Evolutionary conservation across 441 rosid genomes (phyloP), one percentile per base, ranked within the genome.

Genomic region (Populus hybrid): DNA sequence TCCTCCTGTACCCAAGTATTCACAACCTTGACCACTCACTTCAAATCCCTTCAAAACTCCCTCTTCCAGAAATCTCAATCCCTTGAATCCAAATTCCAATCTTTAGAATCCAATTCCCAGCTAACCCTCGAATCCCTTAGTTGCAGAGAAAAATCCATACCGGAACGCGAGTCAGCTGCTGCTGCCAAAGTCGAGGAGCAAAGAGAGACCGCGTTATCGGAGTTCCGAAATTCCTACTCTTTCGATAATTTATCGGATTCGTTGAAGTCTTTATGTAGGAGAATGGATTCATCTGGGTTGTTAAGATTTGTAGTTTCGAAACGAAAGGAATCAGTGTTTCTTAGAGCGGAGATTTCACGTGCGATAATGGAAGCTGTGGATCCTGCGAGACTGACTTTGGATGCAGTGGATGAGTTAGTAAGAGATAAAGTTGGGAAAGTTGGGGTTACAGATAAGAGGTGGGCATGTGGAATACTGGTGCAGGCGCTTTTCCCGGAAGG

Each of bases 391-490:
- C 72, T 90, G 78, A 82, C 87, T 45, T 77, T 88, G 42, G 90
- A 90, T n/a, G 89, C 91, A 6, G 84, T 90, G 77, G 91, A 89
- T 42, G 90, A 90, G 79, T 88, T 85, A 50, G 77, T 87, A 33
- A 76, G 78, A 45, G 79, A 76, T 68, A 89, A 89, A 75, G 73
- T 73, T 23, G 84, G 72, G 70, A 84, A 77, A 69, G 81, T 82
- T 24, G 90, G 93, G 45, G 83, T 86, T 35, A 83, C 90, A 11
- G 93, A 88, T 68, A 90, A 87, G 81, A 80, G 93, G 78, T 90
- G 93, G 93, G 91, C 90, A 0, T 86, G 90, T 14, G 90, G 87
- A 63, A 74, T 86, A 80, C 69, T 88, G 81, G 88, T 90, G 74
- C 93, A 90, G 75, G 91, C 87, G 28, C 78, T 87, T 64, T 84